Base-by-base conservation (phyloP, 805 yeast species). In the Teunomyces funiuensis region DNA sequence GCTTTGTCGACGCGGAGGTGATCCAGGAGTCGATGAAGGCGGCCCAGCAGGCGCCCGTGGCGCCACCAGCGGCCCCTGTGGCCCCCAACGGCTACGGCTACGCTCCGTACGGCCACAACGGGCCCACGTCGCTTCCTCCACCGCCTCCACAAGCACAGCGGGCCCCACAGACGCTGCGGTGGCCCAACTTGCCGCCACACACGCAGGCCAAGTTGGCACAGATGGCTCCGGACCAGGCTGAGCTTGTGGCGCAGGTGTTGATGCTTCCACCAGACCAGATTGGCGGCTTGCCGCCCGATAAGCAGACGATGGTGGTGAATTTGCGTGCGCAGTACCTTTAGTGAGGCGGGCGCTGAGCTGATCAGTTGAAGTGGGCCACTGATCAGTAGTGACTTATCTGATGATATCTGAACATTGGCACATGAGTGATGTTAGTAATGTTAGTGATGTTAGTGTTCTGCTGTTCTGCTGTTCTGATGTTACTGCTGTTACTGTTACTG, bases 1-100 rank as follows among this genome's bases (percentile, higher is more conserved):
- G 93, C 0, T 72, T 85, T 31, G 78, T 85, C 16, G 86, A 84
- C 56, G 70, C 74, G 28, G 80, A 78, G 33, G 84, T 82, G n/a
- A 79, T 85, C n/a, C 71, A 73, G 26, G 77, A 80, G 45, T 78
- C 86, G 4, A 58, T 71, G 65, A 65, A 62, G 26, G 46, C 66
- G 2, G 40, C 55, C 2, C 43, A 44, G n/a, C 52, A 60, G 1
- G 51, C 41, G 40, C 42, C 43, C 28, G 37, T 39, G 37, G 37
- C 20, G 14, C 46, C 45, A 25, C 39, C 39, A 29, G 41, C 14
- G 31, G 29, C 33, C 39, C 40, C 2, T 25, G 15, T 22, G 10
- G 16, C 23, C 31, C 18, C 17, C 22, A 19, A 13, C 20, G 14
- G 13, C 17, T 39, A 33, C 36, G 28, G 17, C 22, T 39, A 41